Percentiles rank a stretch among this genome's conserved stretches.
phyloP scores from a whole-genome alignment of 2,329 filamentous ascomycete species.

The Furcasterigmium sp. region DNA sequence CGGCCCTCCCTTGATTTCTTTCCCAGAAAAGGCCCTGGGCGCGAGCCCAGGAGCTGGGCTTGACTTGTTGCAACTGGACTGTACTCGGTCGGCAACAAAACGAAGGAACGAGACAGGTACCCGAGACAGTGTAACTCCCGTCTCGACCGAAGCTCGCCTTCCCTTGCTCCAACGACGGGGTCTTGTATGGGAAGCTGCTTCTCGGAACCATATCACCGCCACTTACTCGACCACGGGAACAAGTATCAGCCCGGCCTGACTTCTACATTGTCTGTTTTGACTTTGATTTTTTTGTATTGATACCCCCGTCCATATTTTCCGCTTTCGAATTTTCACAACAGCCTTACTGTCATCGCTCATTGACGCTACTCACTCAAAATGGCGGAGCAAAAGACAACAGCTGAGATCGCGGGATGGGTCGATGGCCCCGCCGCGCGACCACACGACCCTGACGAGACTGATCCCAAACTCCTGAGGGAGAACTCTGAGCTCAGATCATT shows the following conservation, averaged over 20 bases:
- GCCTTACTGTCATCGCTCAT: not conserved
- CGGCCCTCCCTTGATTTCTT: not conserved
- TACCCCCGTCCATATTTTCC: not conserved
- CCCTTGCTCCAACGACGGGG: too few relatives aligned
- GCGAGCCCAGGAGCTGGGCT: slow-evolving; percentile 1
- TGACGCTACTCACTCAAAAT: slow-evolving; percentile 3
- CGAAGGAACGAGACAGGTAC: too few relatives aligned
- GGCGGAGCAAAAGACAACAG: slow-evolving; percentile 5
- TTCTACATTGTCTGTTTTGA: too few relatives aligned
- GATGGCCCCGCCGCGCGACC: slow-evolving; percentile 6
- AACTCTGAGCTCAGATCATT: slow-evolving; percentile 69
- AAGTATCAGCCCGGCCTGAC: too few relatives aligned
- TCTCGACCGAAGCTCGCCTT: too few relatives aligned
- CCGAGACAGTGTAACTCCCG: too few relatives aligned
- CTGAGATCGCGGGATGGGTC: slow-evolving; percentile 5
- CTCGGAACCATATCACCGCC: too few relatives aligned
- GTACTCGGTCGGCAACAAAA: too few relatives aligned
- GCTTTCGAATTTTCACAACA: not conserved
- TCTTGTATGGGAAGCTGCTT: too few relatives aligned
- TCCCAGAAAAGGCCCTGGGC: not conserved
- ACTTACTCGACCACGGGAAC: too few relatives aligned
- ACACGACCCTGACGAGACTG: slow-evolving; percentile 47
- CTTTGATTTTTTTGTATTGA: not conserved
- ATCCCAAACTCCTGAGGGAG: slow-evolving; percentile 76
- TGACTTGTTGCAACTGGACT: too few relatives aligned